Evolutionary conservation across 768 basidiomycete species (phyloP), one percentile per base, ranked within the genome.

Genomic region (Leucosporidium scottii): DNA sequence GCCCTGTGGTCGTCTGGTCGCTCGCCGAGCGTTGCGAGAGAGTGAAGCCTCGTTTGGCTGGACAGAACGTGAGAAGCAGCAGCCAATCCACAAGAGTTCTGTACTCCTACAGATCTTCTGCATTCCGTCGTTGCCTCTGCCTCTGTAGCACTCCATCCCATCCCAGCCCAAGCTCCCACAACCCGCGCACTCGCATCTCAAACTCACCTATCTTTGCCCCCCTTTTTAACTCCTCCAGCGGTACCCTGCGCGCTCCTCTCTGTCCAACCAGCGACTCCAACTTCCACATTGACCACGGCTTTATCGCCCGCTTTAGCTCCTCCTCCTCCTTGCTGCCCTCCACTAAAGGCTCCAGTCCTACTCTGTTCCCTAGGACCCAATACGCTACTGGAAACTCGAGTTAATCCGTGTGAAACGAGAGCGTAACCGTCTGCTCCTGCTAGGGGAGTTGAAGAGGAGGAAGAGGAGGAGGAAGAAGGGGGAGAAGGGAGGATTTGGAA

Each of bases 331-430:
- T 61, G 49, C 4, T 55, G 59, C 1, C 44, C 47, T 10, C 59
- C 58, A 20, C 53, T 51, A 56, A 62, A 70, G 1, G 72, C 44
- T 0, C 87, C 87, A 59, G 91, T 83, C 78, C 86, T 82, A 2
- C 90, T 87, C 79, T 34, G 34, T 34, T 99, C 96, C 71, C 91
- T 81, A 1, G 96, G 96, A 0, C 96, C 96, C 78, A 90, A 90
- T 1, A 98, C 91, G 60, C 89, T 87, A 25, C 89, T 89, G 21
- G 87, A 81, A 12, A 96, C 91, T 66, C 89, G 85, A 0, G 96
- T 97, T 39, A 98, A 83, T 3, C 96, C 96, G 77, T 97, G 93
- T 4, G 86, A 83, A 72, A 94, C 84, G 17, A 82, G 81, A 1
- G 91, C 89, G 28, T 88, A 88, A 44, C 94, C 94, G 73, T 98